Base-by-base conservation (phyloP, 1,284 basidiomycete genomes). In the Testicularia cyperi region DNA sequence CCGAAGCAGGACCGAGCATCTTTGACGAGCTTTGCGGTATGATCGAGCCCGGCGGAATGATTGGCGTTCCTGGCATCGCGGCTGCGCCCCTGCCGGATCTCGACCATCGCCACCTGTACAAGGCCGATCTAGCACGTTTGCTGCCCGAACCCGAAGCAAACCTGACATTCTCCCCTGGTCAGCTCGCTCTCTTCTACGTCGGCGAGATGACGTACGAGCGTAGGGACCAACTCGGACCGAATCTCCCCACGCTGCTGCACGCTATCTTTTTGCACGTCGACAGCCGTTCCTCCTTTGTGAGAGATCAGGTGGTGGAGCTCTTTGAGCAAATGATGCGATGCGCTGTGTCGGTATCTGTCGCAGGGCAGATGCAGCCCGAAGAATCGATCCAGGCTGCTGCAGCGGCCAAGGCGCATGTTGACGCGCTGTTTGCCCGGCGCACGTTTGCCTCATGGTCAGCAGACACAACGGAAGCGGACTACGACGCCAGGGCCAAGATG, bases 131-230 rank as follows among this genome's bases (percentile, higher is more conserved):
- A 14, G 45, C 38, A 14, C 48, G 48, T 24, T 42, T 69, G 21
- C 20, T 63, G 32, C 65, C 63, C 6, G 45, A 45, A 29, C 40
- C 47, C 3, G 60, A 58, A 38, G 35, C 44, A 3, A 49, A 35
- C 19, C 52, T 66, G 12, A 66, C 77, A 74, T 85, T 48, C 77
- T 94, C 80, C 14, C 84, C 88, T 0, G 90, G 89, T 2, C 91
- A 94, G 71, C 88, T 90, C 68, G 90, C 91, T 0, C 82, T 92
- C 75, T 80, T 92, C 6, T 91, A 92, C 70, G 81, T 94, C 19
- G 85, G 87, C 1, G 88, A 92, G 64, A 83, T 90, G 24, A 83
- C 89, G 0, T 80, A 92, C 15, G 86, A 90, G 55, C 83, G 87
- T 15, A 82, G 85, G 44, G 88, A 86, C 83, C 87, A 90, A 55